phyloP scores from a whole-genome alignment of 2,329 filamentous ascomycete genomes.

The Chaetomiaceae sp. region DNA sequence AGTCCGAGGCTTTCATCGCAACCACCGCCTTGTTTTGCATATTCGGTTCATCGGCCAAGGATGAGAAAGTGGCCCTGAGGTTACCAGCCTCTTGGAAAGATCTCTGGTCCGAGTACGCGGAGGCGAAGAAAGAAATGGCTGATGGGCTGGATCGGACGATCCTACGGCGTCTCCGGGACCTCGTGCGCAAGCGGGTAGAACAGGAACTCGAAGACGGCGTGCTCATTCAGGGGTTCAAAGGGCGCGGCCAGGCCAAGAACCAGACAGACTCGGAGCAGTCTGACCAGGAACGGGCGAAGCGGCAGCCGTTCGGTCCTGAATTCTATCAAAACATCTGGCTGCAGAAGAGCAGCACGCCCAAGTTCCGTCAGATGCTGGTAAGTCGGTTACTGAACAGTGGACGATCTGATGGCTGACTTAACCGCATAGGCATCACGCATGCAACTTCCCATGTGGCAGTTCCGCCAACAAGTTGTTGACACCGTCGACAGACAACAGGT shows the following conservation, averaged over 20 bases:
- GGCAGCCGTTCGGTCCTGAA: conserved; percentile 37
- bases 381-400: conserved; percentile 25
- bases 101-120: conserved; percentile 73
- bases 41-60: conserved; percentile 69
- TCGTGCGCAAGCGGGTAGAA: conserved; percentile 63
- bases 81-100: conserved; percentile 78
- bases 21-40: conserved; percentile 77
- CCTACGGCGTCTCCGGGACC: conserved; percentile 61
- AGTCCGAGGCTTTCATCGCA: conserved; percentile 82
- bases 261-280: conserved; percentile 45
- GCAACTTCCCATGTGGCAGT: conserved; percentile 85
- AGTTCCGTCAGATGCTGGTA: conserved; percentile 74
- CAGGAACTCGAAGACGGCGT: conserved; percentile 68
- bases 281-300: conserved; percentile 38
- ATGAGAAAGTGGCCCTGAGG: conserved; percentile 77
- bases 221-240: conserved; percentile 69
- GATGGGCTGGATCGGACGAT: conserved; percentile 64
- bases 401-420: neutral
- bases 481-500: conserved; percentile 76
- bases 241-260: conserved; percentile 43
- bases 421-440: conserved; percentile 55
- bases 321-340: conserved; percentile 54
- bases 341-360: conserved; percentile 49
- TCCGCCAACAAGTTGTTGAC: conserved; percentile 68
- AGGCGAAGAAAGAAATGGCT: conserved; percentile 60